Evolutionary conservation across 75 land plant species (phyloP), one percentile per base, ranked within the genome.

Genomic region (Cupressus sempervirens): DNA sequence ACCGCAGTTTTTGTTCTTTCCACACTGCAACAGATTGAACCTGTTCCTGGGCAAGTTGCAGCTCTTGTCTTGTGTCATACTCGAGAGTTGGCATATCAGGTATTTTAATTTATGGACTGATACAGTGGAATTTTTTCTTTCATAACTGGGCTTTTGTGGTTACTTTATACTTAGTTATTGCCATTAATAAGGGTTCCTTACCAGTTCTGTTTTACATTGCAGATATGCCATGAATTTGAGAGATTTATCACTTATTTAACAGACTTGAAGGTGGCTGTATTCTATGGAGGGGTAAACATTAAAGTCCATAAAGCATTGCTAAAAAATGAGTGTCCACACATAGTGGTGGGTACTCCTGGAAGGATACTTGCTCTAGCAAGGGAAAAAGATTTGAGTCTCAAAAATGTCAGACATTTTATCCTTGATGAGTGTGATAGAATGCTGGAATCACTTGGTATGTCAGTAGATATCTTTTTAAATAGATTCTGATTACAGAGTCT

Each of bases 351-450:
- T 14, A 98, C 99, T 1, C 99, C 99, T 84, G 99, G 99, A 73
- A 94, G 99, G 76, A 92, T 98, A 67, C 87, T 98, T 40, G 95
- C 92, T 14, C 81, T 98, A 58, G 91, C 98, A 32, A 92, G 95
- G 84, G 99, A 96, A 40, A 96, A 98, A 83, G 98, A 96, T 77
- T 89, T 98, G 76, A 89, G 88, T 20, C 84, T 98, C 84, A 98
- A 95, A 91, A 96, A 98, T 90, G 99, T 98, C 75, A 90, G 99
- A 90, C 99, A 98, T 84, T 98, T 98, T 88, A 96, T 98, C 53
- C 97, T 98, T 58, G 99, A 98, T 89, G 99, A 98, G 85, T 98
- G 99, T 91, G 99, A 98, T 86, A 98, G 94, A 86, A 98, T 98
- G 99, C 94, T 98, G 36, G 99, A 98, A 67, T 95, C 99, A 9